phyloP scores from a whole-genome alignment of 441 rosid genomes.

The Populus hybrid region DNA sequence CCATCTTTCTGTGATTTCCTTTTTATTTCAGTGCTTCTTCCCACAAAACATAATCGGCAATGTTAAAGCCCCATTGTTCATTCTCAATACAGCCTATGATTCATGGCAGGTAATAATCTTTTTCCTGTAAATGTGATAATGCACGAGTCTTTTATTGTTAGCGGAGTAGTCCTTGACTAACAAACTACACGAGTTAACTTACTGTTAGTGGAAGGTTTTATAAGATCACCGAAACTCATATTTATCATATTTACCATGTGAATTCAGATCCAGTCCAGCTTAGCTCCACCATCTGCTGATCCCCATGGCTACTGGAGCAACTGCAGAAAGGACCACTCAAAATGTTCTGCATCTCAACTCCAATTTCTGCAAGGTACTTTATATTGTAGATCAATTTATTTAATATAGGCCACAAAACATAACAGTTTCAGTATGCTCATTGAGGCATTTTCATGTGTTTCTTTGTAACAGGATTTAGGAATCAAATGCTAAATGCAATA shows the following conservation, averaged over 20 bases:
- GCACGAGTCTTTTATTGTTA: not conserved
- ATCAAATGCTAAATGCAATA: constrained; percentile 69
- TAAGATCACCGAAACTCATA: not conserved
- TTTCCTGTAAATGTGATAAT: not conserved
- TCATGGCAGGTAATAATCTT: constrained; percentile 73
- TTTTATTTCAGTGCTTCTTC: constrained; percentile 70
- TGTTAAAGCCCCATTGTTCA: constrained; percentile 66
- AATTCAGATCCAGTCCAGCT: constrained; percentile 34
- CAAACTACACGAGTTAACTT: not conserved
- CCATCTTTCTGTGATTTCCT: constrained; percentile 10
- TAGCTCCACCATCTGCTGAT: constrained; percentile 92
- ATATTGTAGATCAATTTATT: not conserved
- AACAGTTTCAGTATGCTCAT: not conserved
- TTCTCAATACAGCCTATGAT: constrained; percentile 86
- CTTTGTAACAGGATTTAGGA: constrained; percentile 64
- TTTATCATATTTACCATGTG: not conserved
- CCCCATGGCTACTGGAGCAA: constrained; percentile 84
- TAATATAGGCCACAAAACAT: not conserved
- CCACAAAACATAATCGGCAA: constrained; percentile 71
- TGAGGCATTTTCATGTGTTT: constrained; percentile 1
- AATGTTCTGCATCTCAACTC: constrained; percentile 63
- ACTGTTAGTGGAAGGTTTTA: not conserved
- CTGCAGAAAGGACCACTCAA: constrained; percentile 72
- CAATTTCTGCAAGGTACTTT: constrained; percentile 69
- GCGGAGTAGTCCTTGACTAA: not conserved